Percentiles rank a stretch among this genome's conserved stretches.
Evolutionary conservation across 345 rosid species (phyloP).

Genomic region (Litchi chinensis): DNA sequence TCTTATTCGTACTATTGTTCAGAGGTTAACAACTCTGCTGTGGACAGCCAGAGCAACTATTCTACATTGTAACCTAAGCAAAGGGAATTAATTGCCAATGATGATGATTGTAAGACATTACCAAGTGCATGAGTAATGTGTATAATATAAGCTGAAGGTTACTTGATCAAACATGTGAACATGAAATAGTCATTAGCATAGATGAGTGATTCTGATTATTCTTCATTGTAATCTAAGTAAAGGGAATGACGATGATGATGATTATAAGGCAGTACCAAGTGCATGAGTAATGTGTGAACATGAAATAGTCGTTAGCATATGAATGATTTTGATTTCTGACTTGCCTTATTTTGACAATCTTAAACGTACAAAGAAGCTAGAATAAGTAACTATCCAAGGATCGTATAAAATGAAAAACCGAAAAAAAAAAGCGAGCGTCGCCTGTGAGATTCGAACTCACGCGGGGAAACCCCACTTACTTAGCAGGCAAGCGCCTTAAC

Average conservation of each 20-base stretch:
- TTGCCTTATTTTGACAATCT: too few species aligned
- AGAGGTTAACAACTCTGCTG: conserved; percentile 31
- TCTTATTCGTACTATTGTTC: conserved; percentile 43
- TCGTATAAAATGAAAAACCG: too few species aligned
- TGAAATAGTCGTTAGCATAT: background rate
- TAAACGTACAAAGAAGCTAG: too few species aligned
- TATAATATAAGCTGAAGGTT: background rate
- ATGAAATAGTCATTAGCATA: background rate
- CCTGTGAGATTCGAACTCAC: conserved; percentile 83
- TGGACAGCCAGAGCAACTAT: background rate
- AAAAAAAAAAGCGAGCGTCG: conserved; percentile 30
- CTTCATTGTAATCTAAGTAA: background rate
- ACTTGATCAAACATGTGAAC: background rate
- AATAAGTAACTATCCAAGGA: too few species aligned
- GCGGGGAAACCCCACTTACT: conserved; percentile 86
- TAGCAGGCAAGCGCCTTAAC: conserved; percentile 94
- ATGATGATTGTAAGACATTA: background rate
- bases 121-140: background rate
- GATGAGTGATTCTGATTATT: too few species aligned
- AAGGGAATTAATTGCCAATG: background rate
- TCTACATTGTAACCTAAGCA: background rate
- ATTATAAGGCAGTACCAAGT: background rate
- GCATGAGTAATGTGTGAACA: background rate
- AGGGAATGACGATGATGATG: background rate
- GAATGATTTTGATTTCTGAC: too few species aligned